Percentiles rank a stretch among this genome's conserved stretches.
phyloP scores from a whole-genome alignment of 352 stramenopile species.

The Pythium rishiriense region DNA sequence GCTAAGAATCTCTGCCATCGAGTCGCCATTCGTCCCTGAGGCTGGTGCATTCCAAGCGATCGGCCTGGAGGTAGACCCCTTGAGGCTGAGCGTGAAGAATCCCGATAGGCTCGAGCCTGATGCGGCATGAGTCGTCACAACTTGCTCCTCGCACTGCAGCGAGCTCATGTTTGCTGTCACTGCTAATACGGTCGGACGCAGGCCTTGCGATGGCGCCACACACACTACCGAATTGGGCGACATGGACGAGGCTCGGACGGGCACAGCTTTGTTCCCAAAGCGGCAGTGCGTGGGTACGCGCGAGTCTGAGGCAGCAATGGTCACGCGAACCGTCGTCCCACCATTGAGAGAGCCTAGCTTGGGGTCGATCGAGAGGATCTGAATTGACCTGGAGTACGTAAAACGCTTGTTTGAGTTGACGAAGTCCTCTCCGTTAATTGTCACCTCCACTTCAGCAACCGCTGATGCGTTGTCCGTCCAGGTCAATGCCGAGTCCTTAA shows the following conservation, averaged over 20 bases:
- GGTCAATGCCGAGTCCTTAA: constrained; percentile 12
- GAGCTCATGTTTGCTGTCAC: constrained; percentile 22
- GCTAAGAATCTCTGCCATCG: constrained; percentile 31
- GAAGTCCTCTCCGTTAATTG: constrained; percentile 59
- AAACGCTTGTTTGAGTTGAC: constrained; percentile 26
- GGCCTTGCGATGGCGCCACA: constrained; percentile 23
- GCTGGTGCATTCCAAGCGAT: constrained; percentile 38
- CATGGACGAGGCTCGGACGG: constrained; percentile 8
- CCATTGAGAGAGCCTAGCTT: constrained; percentile 27
- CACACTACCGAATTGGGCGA: constrained; percentile 25
- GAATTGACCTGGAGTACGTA: constrained; percentile 27
- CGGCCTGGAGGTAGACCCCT: constrained; percentile 8
- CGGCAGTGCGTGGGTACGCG: constrained; percentile 35
- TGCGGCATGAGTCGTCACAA: constrained; percentile 24
- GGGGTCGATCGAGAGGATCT: constrained; percentile 24
- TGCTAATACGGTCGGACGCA: constrained; percentile 26
- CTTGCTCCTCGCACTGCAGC: constrained; percentile 31
- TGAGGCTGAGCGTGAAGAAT: constrained; percentile 32
- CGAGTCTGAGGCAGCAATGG: background rate
- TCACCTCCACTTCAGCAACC: constrained; percentile 36
- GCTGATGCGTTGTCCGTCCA: constrained; percentile 8
- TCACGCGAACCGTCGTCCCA: constrained; percentile 30
- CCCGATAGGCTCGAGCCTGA: constrained; percentile 19
- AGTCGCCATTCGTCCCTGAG: constrained; percentile 23
- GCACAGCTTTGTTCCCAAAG: constrained; percentile 28